Base-by-base conservation (phyloP, 441 rosid species). In the Arabidopsis lyrata region DNA sequence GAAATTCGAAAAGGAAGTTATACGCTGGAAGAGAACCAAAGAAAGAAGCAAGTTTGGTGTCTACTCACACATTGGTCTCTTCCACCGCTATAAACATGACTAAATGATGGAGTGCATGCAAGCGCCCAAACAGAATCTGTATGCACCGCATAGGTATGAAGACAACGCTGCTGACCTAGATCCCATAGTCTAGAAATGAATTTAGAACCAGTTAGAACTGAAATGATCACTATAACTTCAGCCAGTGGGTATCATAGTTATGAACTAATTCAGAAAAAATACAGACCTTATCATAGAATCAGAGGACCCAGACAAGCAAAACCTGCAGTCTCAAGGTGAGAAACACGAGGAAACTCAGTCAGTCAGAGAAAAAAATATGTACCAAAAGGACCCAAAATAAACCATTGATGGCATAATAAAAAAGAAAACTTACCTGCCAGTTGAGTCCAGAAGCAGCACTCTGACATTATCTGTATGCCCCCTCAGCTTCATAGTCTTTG, bases 101-200 rank as follows among this genome's bases (percentile, higher is more conserved):
- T 88, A 82, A 96, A 91, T 11, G 97, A 78, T 12, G 99, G 89
- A 67, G 92, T 87, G 86, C 98, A 90, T 56, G 97, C 97, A 84
- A 96, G 98, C 48, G 99, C 93, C 99, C 99, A 93, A 65, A 96
- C 98, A 84, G 98, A 93, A 86, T 96, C 98, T 60, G 98, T 93
- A 77, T 96, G 99, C 75, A 96, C 99, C 7, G 98, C 98, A 83
- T 96, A 96, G 62, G 99, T 93, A 85, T 96, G 98, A 78, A 96
- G 68, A 75, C 99, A 96, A 62, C 98, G 90, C 84, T 96, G 98
- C 88, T 93, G 98, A 73, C 98, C 98, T 80, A 93, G 91, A 83
- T 96, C 99, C 99, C 99, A 96, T 63, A 96, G 83, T 85, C 99
- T 96, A 81, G 22, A 61, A 70, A 69, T n/a, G 52, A 32, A 70